These are phyloP conservation scores for Magnaporthiopsis poae DNA, from an alignment of 2,329 filamentous ascomycete genomes.

Conservation along the genomic window DNA sequence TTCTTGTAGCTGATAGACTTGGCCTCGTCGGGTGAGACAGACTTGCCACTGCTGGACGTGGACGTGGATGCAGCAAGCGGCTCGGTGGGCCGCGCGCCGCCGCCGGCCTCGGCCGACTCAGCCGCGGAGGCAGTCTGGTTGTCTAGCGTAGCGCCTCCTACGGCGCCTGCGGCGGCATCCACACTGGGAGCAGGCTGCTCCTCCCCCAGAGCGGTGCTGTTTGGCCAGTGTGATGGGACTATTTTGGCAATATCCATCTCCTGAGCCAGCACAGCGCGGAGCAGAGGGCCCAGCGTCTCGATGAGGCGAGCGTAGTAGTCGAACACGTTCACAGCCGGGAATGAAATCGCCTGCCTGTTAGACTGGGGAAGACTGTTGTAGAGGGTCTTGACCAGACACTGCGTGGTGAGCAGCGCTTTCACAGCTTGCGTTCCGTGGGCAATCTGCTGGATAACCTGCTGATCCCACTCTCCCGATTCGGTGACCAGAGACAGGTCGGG, in stretches of 20 bases:
- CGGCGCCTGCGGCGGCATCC: not conserved
- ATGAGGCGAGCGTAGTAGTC: slow-evolving; percentile 74
- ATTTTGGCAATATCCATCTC: slow-evolving; percentile 64
- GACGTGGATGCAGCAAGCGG: slow-evolving; percentile 11
- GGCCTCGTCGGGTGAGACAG: slow-evolving; percentile 1
- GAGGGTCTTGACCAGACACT: slow-evolving; percentile 66
- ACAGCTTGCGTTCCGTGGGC: slow-evolving; percentile 63
- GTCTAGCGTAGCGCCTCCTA: not conserved
- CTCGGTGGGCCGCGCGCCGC: not conserved
- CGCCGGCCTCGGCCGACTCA: not conserved
- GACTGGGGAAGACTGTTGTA: slow-evolving; percentile 64
- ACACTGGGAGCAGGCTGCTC: slow-evolving; percentile 3
- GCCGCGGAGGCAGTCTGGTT: not conserved
- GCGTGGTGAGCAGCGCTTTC: slow-evolving; percentile 67
- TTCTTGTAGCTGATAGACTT: slow-evolving; percentile 50
- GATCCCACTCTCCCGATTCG: slow-evolving; percentile 24
- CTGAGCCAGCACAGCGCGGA: slow-evolving; percentile 75
- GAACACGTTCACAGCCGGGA: slow-evolving; percentile 69
- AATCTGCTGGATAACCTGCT: slow-evolving; percentile 30
- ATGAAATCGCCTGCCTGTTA: slow-evolving; percentile 54
- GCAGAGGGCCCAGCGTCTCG: slow-evolving; percentile 63
- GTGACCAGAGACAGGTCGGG: slow-evolving; percentile 24
- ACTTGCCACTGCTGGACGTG: not conserved
- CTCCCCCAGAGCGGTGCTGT: slow-evolving; percentile 1
- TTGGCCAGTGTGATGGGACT: slow-evolving; percentile 60